Conservation (phyloP, 306 rosid genomes). For the Sechiopsis laciniata region DNA sequence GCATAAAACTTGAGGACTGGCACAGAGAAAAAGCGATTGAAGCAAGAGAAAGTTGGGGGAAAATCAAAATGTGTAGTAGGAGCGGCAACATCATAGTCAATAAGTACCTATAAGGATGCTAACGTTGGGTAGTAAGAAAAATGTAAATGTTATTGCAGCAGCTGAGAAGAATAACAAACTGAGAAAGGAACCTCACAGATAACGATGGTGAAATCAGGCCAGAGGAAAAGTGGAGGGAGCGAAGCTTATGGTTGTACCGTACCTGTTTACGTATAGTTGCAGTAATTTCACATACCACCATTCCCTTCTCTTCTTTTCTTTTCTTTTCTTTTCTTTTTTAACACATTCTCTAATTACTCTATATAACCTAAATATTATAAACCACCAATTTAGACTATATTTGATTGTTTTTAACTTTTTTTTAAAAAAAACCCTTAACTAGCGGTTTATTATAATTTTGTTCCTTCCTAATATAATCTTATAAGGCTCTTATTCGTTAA, state of each 20-base stretch:
- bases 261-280: no score
- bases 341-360: no score
- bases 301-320: no score
- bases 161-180: background rate
- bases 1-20: background rate
- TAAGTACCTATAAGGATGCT: background rate
- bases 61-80: background rate
- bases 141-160: background rate
- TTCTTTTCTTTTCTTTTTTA: no score
- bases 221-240: background rate
- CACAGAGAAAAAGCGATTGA: background rate
- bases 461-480: no score
- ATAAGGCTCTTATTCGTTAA: no score
- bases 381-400: no score
- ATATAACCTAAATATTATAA: no score
- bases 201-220: background rate
- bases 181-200: background rate
- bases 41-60: background rate
- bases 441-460: no score
- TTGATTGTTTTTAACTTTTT: no score
- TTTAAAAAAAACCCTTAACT: no score
- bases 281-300: background rate
- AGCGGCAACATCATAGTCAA: no score
- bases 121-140: background rate
- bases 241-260: background rate